Conservation (phyloP, 1,284 basidiomycete genomes). For the Ganoderma leucocontextum region DNA sequence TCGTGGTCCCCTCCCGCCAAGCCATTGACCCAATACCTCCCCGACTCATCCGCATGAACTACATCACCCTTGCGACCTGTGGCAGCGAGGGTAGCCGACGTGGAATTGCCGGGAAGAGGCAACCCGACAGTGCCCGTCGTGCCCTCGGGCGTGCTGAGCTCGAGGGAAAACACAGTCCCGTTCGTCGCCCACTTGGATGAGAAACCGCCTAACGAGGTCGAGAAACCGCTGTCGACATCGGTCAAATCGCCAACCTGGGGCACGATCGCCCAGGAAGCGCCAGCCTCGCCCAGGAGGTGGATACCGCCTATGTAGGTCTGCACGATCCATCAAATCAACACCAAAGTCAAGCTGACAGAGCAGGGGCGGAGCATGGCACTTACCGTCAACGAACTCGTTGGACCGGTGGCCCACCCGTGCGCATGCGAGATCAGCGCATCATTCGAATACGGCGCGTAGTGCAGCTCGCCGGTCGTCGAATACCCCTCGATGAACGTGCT, state of each 20-base stretch:
- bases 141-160: slow-evolving; percentile 26
- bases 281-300: slow-evolving; percentile 28
- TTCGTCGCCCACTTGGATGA: slow-evolving; percentile 27
- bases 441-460: slow-evolving; percentile 31
- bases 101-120: slow-evolving; percentile 19
- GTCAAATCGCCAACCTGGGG: slow-evolving; percentile 28
- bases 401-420: slow-evolving; percentile 32
- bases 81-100: slow-evolving; percentile 11
- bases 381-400: slow-evolving; percentile 30
- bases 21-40: slow-evolving; percentile 21
- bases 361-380: not conserved
- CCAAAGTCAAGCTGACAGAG: no score
- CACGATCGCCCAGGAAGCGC: slow-evolving; percentile 26
- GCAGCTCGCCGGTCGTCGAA: slow-evolving; percentile 26
- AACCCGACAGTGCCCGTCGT: slow-evolving; percentile 26
- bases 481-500: slow-evolving; percentile 35
- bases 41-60: slow-evolving; percentile 19
- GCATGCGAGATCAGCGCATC: slow-evolving; percentile 31
- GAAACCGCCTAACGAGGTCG: slow-evolving; percentile 26
- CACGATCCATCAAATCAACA: not conserved
- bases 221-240: slow-evolving; percentile 28
- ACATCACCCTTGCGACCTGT: not conserved
- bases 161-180: slow-evolving; percentile 15
- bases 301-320: slow-evolving; percentile 31
- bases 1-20: slow-evolving; percentile 25